These are phyloP conservation scores for Trichoderma lentiforme DNA, from an alignment of 2,329 filamentous ascomycete genomes.

Conservation along the genomic window DNA sequence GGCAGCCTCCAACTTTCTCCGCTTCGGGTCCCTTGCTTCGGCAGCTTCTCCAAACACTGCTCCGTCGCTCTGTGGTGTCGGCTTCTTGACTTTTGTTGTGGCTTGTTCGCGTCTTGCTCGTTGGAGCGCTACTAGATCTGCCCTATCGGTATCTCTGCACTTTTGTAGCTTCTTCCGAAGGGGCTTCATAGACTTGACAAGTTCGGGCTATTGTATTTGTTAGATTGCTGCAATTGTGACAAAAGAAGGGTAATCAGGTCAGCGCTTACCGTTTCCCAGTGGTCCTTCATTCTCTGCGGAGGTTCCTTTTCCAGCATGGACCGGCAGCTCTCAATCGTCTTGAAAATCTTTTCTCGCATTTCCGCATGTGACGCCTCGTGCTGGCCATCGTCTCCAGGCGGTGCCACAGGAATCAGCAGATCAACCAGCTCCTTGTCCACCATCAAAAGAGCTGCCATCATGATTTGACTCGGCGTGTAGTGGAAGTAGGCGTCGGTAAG, in stretches of 20 bases:
- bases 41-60: slow-evolving; percentile 46
- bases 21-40: slow-evolving; percentile 43
- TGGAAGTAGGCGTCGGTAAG: slow-evolving; percentile 97
- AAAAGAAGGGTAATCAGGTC: neutral
- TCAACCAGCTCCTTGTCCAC: slow-evolving; percentile 65
- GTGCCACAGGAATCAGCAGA: slow-evolving; percentile 41
- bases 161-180: slow-evolving; percentile 67
- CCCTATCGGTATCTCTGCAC: slow-evolving; percentile 71
- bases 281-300: slow-evolving; percentile 52
- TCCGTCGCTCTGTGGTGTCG: slow-evolving; percentile 38
- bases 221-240: slow-evolving; percentile 12
- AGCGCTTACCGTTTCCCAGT: slow-evolving; percentile 50
- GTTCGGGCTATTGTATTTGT: slow-evolving; percentile 39
- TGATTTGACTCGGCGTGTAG: slow-evolving; percentile 91
- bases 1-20: slow-evolving; percentile 41
- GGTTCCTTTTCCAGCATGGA: slow-evolving; percentile 55
- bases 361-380: slow-evolving; percentile 23
- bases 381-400: slow-evolving; percentile 25
- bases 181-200: slow-evolving; percentile 47
- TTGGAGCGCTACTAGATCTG: slow-evolving; percentile 67
- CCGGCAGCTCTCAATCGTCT: slow-evolving; percentile 48
- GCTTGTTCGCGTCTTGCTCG: slow-evolving; percentile 58
- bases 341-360: slow-evolving; percentile 47
- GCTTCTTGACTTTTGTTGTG: slow-evolving; percentile 44
- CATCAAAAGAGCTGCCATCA: slow-evolving; percentile 75